Evolutionary conservation across 2,329 filamentous ascomycete species (phyloP), one percentile per base, ranked within the genome.

Genomic region (Diaporthe sp.): DNA sequence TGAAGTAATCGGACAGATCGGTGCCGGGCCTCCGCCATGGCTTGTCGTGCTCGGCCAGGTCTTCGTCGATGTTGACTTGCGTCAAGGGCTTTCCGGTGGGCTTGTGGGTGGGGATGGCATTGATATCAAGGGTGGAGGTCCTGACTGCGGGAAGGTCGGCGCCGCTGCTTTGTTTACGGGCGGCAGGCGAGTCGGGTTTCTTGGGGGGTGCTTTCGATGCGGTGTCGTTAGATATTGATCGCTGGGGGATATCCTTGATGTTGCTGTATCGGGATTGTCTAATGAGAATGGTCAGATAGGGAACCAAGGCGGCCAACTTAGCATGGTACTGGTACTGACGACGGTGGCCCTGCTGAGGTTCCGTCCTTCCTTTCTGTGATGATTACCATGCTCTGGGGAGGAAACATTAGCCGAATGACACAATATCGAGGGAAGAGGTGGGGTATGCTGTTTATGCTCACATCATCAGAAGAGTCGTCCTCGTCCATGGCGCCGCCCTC

Each of bases 1-100:
- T 98, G 90, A 98, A 98, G 86, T 98, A 98, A 83, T 99, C 97
- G 76, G 94, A 97, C 73, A 98, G 92, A 81, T 99, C 97, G 15
- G 96, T 96, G 62, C 97, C 97, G 0, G 97, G 97, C 78, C 96
- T 93, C 60, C 97, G 93, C 97, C 97, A 99, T 25, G 96, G 96
- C 84, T 98, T 98, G 78, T 96, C 94, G 80, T 95, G 95, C 10
- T 94, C 93, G 51, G 92, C 89, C 28, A 96, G 90, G 80, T 93
- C 91, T 85, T 91, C 87, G 80, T 96, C 94, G 79, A 95, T 93
- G 81, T 94, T 93, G 67, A 95, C 86, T 77, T 92, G 93, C 10
- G 92, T 93, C 72, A 95, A 91, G 79, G 97, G 94, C 80, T 97
- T 96, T 79, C 97, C 97, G 31, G 92, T 92, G 4, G 90, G 88